Base-by-base conservation (phyloP, 208 protist genomes). In the Acanthamoeba lenticulata region DNA sequence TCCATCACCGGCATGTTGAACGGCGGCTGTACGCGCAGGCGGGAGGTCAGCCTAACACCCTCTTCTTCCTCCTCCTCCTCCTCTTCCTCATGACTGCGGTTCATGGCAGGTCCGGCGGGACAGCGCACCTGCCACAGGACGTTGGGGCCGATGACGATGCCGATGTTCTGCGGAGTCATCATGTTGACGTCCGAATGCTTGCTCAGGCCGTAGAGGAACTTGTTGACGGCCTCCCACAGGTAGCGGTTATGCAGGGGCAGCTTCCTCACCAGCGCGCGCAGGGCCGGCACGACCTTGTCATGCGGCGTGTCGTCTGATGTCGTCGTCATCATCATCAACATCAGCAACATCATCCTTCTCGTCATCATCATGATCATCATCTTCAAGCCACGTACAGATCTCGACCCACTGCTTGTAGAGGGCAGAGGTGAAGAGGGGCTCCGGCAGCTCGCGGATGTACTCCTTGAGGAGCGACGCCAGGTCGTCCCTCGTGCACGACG, bases 101-200 rank as follows among this genome's bases (percentile, higher is more conserved):
- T n/a, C n/a, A n/a, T n/a, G n/a, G n/a, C n/a, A n/a, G n/a, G n/a
- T n/a, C n/a, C n/a, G n/a, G n/a, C n/a, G n/a, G n/a, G n/a, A n/a
- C n/a, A 57, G 49, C 79, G 5, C n/a, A 49, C 57, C 83, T 90
- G 52, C 89, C 89, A 93, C 3, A 93, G 38, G 24, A 93, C 89
- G 67, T 93, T 93, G 42, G 89, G 89, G 7, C 89, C 89, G 47
- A 93, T 93, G 40, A 93, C 89, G 49, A 93, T 93, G 89, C 89
- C 89, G 49, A 93, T 93, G 67, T 93, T 93, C 44, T 93, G 57
- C 2, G 89, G 89, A 13, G 44, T 40, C 89, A 93, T 93, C 89
- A 93, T 93, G 89, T 93, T 93, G 24, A 93, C 89, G 29, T 44
- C 89, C 45, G 62, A 52, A 32, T 93, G 89, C 65, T 67, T 67